A percentile compares a stretch with the other conserved stretches of the same genome.
phyloP scores from a whole-genome alignment of 2,329 filamentous ascomycete species.

The Hortaea sp. region DNA sequence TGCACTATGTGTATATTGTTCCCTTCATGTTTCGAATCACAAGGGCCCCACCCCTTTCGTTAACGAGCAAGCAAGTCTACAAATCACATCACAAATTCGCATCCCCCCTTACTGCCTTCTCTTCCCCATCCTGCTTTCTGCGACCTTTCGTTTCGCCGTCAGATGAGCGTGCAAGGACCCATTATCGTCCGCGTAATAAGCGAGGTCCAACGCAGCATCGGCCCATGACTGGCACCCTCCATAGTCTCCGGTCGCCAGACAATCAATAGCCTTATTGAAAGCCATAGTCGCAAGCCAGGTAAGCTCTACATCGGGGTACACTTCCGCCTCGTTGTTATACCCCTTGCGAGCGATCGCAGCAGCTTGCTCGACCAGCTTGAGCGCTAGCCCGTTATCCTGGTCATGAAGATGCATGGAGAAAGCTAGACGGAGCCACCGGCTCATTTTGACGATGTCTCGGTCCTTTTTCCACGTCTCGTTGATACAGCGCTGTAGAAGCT shows the following conservation, averaged over 20 bases:
- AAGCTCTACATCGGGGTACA: slow-evolving; percentile 57
- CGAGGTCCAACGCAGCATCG: slow-evolving; percentile 51
- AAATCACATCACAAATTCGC: too few relatives aligned
- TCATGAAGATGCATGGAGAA: slow-evolving; percentile 56
- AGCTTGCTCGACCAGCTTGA: slow-evolving; percentile 52
- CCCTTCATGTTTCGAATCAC: too few relatives aligned
- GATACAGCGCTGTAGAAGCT: slow-evolving; percentile 54
- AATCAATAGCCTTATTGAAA: slow-evolving; percentile 63
- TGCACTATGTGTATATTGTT: too few relatives aligned
- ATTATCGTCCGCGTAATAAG: slow-evolving; percentile 48
- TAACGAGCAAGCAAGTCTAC: too few relatives aligned
- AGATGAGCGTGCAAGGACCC: slow-evolving; percentile 27
- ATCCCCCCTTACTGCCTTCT: too few relatives aligned
- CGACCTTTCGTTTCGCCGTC: slow-evolving; percentile 24
- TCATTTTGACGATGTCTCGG: slow-evolving; percentile 51
- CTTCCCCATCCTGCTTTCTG: slow-evolving; percentile 2
- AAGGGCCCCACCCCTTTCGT: too few relatives aligned
- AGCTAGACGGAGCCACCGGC: slow-evolving; percentile 69
- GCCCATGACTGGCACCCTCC: slow-evolving; percentile 51
- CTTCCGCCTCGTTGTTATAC: slow-evolving; percentile 12
- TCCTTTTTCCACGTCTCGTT: slow-evolving; percentile 49
- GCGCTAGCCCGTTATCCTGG: slow-evolving; percentile 32
- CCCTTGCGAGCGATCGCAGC: slow-evolving; percentile 38
- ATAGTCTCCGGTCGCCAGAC: slow-evolving; percentile 48
- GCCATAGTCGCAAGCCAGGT: slow-evolving; percentile 64